Base-by-base conservation (phyloP, 805 yeast species). In the Spathaspora hagerdaliae region DNA sequence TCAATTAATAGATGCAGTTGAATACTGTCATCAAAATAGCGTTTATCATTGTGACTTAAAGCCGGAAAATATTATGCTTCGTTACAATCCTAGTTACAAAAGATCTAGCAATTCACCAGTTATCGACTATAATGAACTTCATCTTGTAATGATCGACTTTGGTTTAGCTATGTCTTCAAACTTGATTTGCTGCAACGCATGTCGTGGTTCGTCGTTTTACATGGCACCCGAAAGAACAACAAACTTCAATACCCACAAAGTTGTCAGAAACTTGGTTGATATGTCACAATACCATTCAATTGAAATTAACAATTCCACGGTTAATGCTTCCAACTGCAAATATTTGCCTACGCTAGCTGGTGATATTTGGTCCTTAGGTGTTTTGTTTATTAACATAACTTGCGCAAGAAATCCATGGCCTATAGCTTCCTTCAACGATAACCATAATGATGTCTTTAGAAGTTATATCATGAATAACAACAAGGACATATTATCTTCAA, bases 321-420 rank as follows among this genome's bases (percentile, higher is more conserved):
- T 50, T 11, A 45, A 52, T 47, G 57, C 52, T 27, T 56, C 55
- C 48, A 56, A 51, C 31, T 52, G 58, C 10, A 64, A 69, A 41
- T 71, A 68, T 46, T 78, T 73, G 58, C 91, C 94, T 10, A 83
- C 96, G 0, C 64, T 77, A 29, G 79, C 87, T 7, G 90, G 95
- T 39, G 97, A 89, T 58, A 77, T 88, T 27, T 90, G 97, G 66
- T 85, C 95, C 1, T 66, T 90, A 41, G 92, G 91, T 2, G 83
- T 90, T 32, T 82, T 90, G 19, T 68, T 90, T 45, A 82, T 90
- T 51, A 90, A 90, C 60, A 70, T 91, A 43, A 76, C 87, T 9
- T 87, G 95, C 53, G 83, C 87, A 36, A 76, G 96, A 61, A 91
- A 90, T 57, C 96, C 97, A 27, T 90, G 97, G 97, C 78, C 87